Base-by-base conservation (phyloP, 495 filamentous ascomycete genomes). In the Penicillium daleae region DNA sequence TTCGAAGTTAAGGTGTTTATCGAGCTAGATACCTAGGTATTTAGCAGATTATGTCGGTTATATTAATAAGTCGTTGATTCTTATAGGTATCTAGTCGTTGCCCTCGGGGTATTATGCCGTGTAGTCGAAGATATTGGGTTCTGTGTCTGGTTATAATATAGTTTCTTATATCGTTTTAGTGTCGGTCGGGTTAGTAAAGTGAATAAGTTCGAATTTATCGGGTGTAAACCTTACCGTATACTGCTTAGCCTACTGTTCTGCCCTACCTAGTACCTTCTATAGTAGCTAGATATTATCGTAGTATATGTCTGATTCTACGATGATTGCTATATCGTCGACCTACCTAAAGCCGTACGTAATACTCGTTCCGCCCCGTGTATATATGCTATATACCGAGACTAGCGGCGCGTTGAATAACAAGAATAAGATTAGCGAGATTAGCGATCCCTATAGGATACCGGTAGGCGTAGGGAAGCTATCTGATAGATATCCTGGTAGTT, bases 161-260 rank as follows among this genome's bases (percentile, higher is more conserved):
- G 7, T 31, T 31, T 4, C 4, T 31, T 3, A 31, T 31, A 31
- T 31, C 29, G 29, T 7, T 7, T 31, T 31, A 31, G 29, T 31
- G 29, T n/a, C n/a, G n/a, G n/a, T n/a, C 3, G 29, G 29, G 29
- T 31, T 31, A 31, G 3, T 31, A 31, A 64, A 62, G n/a, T 68
- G 46, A 6, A 68, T 53, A 0, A 65, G 52, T 29, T 46, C 55
- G 37, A 57, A 65, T 13, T 65, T 74, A 0, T 67, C 40, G 0
- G 57, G 44, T 1, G 60, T 46, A n/a, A 72, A 75, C 15, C 46
- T 57, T 6, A 63, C 67, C 4, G 62, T 55, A 57, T 73, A 60
- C 4, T 31, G 17, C 5, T 17, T 35, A 0, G 63, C 62, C 66
- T 59, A 75, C 7, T 31, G 7, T 4, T 31, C 29, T 3, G 29